Percentiles rank a stretch among this genome's conserved stretches.
These are phyloP conservation scores for Limnanthes douglasii DNA, from an alignment of 345 rosid genomes.

Conservation along the genomic window DNA sequence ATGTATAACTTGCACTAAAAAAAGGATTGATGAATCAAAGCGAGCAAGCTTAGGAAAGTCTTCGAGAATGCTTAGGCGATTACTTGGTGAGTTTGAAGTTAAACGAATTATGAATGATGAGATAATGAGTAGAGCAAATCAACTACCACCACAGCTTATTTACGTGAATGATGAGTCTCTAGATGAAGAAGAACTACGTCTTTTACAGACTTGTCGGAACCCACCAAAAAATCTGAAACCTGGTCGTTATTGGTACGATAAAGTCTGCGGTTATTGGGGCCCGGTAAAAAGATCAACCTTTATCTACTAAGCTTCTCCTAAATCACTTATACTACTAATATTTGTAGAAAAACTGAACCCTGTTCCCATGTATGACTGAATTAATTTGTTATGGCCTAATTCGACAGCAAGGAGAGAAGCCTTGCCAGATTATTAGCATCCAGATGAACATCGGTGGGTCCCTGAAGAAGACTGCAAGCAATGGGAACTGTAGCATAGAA, in stretches of 20 bases:
- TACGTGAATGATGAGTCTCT: slow-evolving; percentile 41
- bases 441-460: slow-evolving; percentile 35
- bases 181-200: slow-evolving; percentile 25
- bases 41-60: slow-evolving; percentile 42
- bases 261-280: slow-evolving; percentile 79
- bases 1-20: slow-evolving; percentile 58
- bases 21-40: slow-evolving; percentile 44
- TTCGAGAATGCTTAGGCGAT: slow-evolving; percentile 44
- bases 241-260: slow-evolving; percentile 84
- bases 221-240: slow-evolving; percentile 72
- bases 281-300: slow-evolving; percentile 32
- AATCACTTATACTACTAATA: too few species aligned
- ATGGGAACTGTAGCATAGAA: slow-evolving; percentile 46
- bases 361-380: too few species aligned
- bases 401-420: slow-evolving; percentile 62
- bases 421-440: slow-evolving; percentile 60
- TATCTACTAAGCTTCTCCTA: too few species aligned
- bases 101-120: slow-evolving; percentile 44
- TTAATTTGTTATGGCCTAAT: slow-evolving; percentile 5
- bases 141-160: slow-evolving; percentile 50
- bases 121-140: slow-evolving; percentile 42
- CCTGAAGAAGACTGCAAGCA: slow-evolving; percentile 35
- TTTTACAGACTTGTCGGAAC: slow-evolving; percentile 38
- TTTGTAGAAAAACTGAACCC: too few species aligned
- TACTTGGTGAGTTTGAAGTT: slow-evolving; percentile 35